Evolutionary conservation across 1,284 basidiomycete genomes (phyloP).

Genomic region (Naganishia sp.): DNA sequence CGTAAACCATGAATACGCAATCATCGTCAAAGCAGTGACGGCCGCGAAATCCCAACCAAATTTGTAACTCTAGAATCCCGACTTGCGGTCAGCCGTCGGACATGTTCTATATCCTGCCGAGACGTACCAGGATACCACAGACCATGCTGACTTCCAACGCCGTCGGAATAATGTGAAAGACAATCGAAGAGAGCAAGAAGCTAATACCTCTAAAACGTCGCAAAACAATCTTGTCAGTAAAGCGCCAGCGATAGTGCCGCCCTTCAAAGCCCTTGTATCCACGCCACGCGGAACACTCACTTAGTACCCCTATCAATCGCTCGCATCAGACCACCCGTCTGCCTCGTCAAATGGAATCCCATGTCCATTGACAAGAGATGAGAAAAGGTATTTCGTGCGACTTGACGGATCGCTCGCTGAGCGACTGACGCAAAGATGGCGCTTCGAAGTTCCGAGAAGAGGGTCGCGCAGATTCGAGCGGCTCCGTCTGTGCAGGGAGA

Average conservation of each 20-base stretch:
- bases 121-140: constrained; percentile 87
- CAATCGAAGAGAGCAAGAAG: constrained; percentile 87
- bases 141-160: constrained; percentile 95
- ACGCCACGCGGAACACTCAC: constrained; percentile 56
- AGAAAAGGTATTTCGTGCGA: constrained; percentile 89
- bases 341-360: constrained; percentile 87
- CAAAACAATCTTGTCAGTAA: background rate
- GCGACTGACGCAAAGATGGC: constrained; percentile 96
- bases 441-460: constrained; percentile 90
- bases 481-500: constrained; percentile 68
- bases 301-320: constrained; percentile 98
- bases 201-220: constrained; percentile 75
- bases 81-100: background rate
- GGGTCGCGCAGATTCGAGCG: constrained; percentile 82
- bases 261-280: background rate
- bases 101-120: background rate
- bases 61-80: constrained; percentile 73
- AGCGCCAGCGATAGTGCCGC: background rate
- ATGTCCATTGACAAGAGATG: constrained; percentile 89
- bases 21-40: constrained; percentile 82
- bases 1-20: constrained; percentile 95
- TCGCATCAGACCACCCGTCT: constrained; percentile 91
- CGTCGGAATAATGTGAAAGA: constrained; percentile 94
- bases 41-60: constrained; percentile 97
- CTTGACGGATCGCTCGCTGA: constrained; percentile 88